Evolutionary conservation across 495 filamentous ascomycete species (phyloP).

Genomic region (Penicillium paxilli): DNA sequence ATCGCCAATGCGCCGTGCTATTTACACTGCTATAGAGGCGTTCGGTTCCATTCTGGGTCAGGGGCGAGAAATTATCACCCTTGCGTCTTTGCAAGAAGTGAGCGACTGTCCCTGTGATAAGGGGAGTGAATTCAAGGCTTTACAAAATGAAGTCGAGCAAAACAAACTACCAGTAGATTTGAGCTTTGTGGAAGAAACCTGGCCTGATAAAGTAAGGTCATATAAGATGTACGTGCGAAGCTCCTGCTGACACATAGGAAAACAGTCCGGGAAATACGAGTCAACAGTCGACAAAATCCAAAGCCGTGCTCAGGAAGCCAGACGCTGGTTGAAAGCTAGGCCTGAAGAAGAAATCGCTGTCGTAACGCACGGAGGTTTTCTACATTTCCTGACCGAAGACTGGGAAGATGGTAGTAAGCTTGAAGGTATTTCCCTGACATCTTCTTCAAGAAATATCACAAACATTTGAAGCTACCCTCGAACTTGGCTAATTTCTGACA

Average conservation of each 20-base stretch:
- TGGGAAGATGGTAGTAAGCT: slow-evolving; percentile 55
- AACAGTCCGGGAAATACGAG: slow-evolving; percentile 45
- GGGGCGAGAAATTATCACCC: slow-evolving; percentile 47
- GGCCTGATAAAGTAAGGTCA: slow-evolving; percentile 56
- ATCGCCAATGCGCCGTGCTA: slow-evolving; percentile 72
- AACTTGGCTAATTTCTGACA: no score
- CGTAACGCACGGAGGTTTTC: slow-evolving; percentile 60
- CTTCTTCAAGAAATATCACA: background rate
- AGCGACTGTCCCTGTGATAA: slow-evolving; percentile 70
- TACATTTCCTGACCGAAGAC: slow-evolving; percentile 73
- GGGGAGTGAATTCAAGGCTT: slow-evolving; percentile 47
- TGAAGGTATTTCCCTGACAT: slow-evolving; percentile 33
- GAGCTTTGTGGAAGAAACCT: slow-evolving; percentile 48
- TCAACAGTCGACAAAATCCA: slow-evolving; percentile 51
- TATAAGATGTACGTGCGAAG: background rate
- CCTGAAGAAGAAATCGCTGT: slow-evolving; percentile 56
- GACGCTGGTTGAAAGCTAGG: slow-evolving; percentile 55
- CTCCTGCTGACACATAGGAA: background rate
- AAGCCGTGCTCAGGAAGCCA: slow-evolving; percentile 54
- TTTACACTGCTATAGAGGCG: slow-evolving; percentile 67
- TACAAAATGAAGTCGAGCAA: slow-evolving; percentile 57
- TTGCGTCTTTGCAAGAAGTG: slow-evolving; percentile 75
- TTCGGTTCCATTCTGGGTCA: slow-evolving; percentile 45
- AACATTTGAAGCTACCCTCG: background rate
- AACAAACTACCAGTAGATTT: slow-evolving; percentile 54